Evolutionary conservation across 169 alveolate genomes (phyloP).

Genomic region (Plasmodium adleri): DNA sequence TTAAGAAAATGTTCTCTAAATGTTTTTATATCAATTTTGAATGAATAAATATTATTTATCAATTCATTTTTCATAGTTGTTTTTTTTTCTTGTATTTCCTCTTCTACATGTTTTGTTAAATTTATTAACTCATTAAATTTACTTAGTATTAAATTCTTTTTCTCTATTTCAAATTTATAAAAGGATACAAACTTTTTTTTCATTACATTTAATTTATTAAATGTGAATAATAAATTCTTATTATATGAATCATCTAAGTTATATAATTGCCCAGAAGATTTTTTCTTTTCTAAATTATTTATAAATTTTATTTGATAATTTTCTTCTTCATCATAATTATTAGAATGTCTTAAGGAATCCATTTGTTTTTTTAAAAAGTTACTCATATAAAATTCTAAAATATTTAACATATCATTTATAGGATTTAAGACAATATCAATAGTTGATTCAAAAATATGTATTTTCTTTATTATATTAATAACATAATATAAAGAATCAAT

Average conservation of each 20-base stretch:
- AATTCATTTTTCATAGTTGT: conserved; percentile 44
- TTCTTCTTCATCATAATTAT: conserved; percentile 62
- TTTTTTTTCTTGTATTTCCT: conserved; percentile 76
- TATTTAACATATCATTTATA: conserved; percentile 46
- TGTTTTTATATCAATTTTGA: conserved; percentile 29
- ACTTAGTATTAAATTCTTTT: conserved; percentile 37
- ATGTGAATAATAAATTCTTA: conserved; percentile 23
- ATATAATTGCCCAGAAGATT: conserved; percentile 36
- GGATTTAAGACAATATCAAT: conserved; percentile 71
- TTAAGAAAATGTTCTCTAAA: conserved; percentile 71
- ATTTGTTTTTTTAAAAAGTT: conserved; percentile 66
- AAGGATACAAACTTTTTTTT: conserved; percentile 50
- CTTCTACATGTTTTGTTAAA: conserved; percentile 54
- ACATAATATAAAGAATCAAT: conserved; percentile 72
- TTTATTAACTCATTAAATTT: conserved; percentile 48
- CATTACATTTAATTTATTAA: conserved; percentile 39
- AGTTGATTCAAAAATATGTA: conserved; percentile 68
- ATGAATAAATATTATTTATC: conserved; percentile 48
- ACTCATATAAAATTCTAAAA: conserved; percentile 69
- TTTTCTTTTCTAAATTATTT: conserved; percentile 40
- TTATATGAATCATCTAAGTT: conserved; percentile 45
- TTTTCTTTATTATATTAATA: conserved; percentile 58
- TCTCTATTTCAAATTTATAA: conserved; percentile 59
- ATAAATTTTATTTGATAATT: conserved; percentile 59
- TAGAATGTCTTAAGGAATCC: conserved; percentile 36